Evolutionary conservation across 371 early-diverging fungal genomes (phyloP), one percentile per base, ranked within the genome.

Genomic region (Dinochytrium kinnereticum): DNA sequence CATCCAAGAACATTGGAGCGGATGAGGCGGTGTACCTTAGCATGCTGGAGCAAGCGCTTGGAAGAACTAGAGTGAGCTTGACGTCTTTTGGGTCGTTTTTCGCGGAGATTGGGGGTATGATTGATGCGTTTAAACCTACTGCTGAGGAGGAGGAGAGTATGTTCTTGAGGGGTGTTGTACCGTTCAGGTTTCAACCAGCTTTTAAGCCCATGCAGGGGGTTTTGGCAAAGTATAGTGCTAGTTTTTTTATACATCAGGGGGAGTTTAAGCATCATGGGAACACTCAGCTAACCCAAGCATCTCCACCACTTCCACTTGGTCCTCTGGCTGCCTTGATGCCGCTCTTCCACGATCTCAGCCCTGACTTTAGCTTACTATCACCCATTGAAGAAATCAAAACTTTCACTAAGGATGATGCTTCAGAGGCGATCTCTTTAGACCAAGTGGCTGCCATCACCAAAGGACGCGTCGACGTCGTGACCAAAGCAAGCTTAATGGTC

Each of bases 181-280:
- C 61, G 19, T 21, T 33, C 34, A 31, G 61, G 17, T 37, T 61
- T 15, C 34, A 24, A 37, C 19, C 61, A 61, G 36, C 61, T 33
- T 61, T 61, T 24, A 61, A 61, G 61, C 36, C 36, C 36, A 31
- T 61, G 36, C 61, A 61, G 24, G 36, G 7, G 10, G 24, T 61
- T 34, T 61, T 34, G 10, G 3, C 37, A 15, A 37, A 31, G 34
- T 34, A 37, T 34, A 7, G 3, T 3, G 34, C 34, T 7, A 28
- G 7, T 28, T 34, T 61, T 36, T 61, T 61, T 24, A 34, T 5
- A 10, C 57, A 26, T 10, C 7, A 7, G 34, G 61, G 36, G 5
- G 61, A 61, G 36, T 61, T 61, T 13, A 61, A 61, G 36, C 37
- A 61, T 24, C 61, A 61, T 24, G 61, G 61, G 24, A 34, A 31